Base-by-base conservation (phyloP, 768 basidiomycete genomes). In the Pholiota microspora region DNA sequence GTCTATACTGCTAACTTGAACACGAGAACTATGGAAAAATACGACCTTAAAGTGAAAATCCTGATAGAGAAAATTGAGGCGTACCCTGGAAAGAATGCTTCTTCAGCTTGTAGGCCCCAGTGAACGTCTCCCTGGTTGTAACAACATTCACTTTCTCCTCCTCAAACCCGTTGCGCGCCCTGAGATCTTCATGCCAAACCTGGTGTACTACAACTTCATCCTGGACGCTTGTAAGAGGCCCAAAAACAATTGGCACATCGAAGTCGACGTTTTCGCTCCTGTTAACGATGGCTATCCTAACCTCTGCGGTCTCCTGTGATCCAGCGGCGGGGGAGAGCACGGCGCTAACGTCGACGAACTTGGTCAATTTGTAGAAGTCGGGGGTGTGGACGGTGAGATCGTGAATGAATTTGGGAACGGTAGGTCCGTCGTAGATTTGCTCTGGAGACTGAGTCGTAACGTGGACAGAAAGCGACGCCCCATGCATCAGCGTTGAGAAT, bases 401-500 rank as follows among this genome's bases (percentile, higher is more conserved):
- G 18, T 76, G 73, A 18, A 84, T 74, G 68, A 78, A 84, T 9
- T 71, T 58, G 2, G 83, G 84, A 32, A 81, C 75, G 0, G 83
- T 83, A 6, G 76, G 73, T 0, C 78, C 77, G 0, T 59, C 58
- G 63, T 77, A 80, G 2, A 62, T 53, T 10, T 59, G 55, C 0
- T 58, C 32, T 2, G 59, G 51, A 1, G 59, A 53, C 4, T 71
- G 69, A 4, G 71, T 69, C 13, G 67, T 57, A 51, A 78, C 69
- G 52, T 73, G 64, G 28, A 79, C 65, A 28, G 67, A 56, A 13
- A 79, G 68, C 4, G 77, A 71, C 23, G 65, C 65, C 36, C 81
- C 80, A 32, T 74, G 76, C 84, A 86, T 86, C 50, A 79, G 73
- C 35, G 64, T 78, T 1, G 80, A 74, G 68, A 85, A 85, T 23